phyloP scores from a whole-genome alignment of 257 asterid species.

The Nicotiana obtusifolia region DNA sequence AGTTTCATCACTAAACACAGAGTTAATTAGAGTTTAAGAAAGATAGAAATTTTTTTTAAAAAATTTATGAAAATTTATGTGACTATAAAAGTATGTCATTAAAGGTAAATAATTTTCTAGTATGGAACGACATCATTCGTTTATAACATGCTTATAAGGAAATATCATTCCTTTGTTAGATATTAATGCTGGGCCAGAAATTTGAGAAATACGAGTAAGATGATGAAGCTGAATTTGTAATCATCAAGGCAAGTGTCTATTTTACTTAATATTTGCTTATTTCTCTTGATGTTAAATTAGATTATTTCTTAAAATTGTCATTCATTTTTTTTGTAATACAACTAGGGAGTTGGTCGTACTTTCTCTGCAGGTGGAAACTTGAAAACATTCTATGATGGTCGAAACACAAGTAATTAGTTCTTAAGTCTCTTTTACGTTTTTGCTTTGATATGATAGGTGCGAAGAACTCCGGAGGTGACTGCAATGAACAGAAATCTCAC shows the following conservation, averaged over 20 bases:
- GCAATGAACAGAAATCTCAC: no score
- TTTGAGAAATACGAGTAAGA: conserved; percentile 78
- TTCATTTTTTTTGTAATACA: neutral
- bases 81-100: no score
- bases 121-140: no score
- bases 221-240: conserved; percentile 54
- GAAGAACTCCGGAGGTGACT: accelerated
- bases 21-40: no score
- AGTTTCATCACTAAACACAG: no score
- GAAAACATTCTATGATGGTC: conserved; percentile 65
- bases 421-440: neutral
- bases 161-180: neutral
- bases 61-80: neutral
- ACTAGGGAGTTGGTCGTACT: conserved; percentile 84
- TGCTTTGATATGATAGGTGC: neutral
- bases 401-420: conserved; percentile 45
- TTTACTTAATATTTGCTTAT: neutral
- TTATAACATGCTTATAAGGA: no score
- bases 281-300: neutral
- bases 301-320: neutral
- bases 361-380: conserved; percentile 84
- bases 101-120: no score
- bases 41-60: neutral
- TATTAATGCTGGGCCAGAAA: conserved; percentile 54
- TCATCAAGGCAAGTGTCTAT: conserved; percentile 48